phyloP scores from a whole-genome alignment of 2,329 filamentous ascomycete genomes.

The Calonectria leucothoes region DNA sequence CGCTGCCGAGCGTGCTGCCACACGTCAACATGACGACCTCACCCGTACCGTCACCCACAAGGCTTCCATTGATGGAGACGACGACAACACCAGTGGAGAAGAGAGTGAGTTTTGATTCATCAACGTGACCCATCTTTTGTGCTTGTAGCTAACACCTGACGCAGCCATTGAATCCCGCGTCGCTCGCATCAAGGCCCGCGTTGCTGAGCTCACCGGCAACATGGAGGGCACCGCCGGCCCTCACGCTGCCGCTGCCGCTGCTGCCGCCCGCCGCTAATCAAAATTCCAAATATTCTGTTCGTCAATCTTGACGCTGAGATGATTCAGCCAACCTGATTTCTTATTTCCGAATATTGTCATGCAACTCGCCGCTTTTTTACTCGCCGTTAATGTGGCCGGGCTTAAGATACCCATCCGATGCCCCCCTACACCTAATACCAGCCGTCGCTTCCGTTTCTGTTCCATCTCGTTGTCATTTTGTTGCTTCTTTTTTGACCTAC shows the following conservation, averaged over 20 bases:
- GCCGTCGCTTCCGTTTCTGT: conserved; percentile 37
- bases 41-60: conserved; percentile 67
- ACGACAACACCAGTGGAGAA: conserved; percentile 88
- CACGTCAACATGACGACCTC: conserved; percentile 74
- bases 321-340: conserved; percentile 18
- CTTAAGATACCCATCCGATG: conserved; percentile 24
- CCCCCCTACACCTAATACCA: conserved; percentile 40
- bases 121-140: background rate
- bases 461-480: conserved; percentile 32
- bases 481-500: conserved; percentile 35
- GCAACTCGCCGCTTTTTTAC: conserved; percentile 27
- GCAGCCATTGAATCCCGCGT: conserved; percentile 96
- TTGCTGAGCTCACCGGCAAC: conserved; percentile 91
- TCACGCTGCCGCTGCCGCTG: conserved; percentile 31
- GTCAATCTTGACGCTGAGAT: conserved; percentile 9
- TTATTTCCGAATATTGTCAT: conserved; percentile 25
- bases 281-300: background rate
- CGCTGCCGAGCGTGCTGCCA: conserved; percentile 82
- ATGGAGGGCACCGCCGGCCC: conserved; percentile 70
- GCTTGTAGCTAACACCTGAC: conserved; percentile 35
- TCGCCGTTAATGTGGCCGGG: conserved; percentile 28
- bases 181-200: conserved; percentile 96
- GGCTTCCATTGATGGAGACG: conserved; percentile 71
- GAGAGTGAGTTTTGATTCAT: conserved; percentile 76
- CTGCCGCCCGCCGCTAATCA: conserved; percentile 33